Evolutionary conservation across 1,284 basidiomycete species (phyloP).

Genomic region (Pyrrhoderma lamaoense): DNA sequence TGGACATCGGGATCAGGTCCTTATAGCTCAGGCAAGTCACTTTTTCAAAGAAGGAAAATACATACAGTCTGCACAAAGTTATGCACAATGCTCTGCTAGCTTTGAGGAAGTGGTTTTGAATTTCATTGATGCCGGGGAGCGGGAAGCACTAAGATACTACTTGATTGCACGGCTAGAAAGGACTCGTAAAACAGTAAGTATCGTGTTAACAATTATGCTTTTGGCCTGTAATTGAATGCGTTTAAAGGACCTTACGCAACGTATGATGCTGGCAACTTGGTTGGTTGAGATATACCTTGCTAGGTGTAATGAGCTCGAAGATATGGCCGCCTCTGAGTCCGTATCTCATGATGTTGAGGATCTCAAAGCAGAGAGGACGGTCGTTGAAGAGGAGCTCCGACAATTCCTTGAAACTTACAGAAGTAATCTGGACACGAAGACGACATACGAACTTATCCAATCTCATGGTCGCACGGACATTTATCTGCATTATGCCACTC

Average conservation of each 20-base stretch:
- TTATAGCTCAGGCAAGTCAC: slow-evolving; percentile 80
- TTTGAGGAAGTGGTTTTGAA: slow-evolving; percentile 93
- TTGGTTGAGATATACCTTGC: slow-evolving; percentile 95
- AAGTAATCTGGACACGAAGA: slow-evolving; percentile 76
- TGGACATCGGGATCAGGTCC: slow-evolving; percentile 76
- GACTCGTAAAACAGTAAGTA: slow-evolving; percentile 64
- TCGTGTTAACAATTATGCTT: neutral
- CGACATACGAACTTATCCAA: slow-evolving; percentile 88
- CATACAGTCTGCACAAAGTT: slow-evolving; percentile 89
- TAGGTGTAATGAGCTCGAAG: slow-evolving; percentile 95
- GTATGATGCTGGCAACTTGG: slow-evolving; percentile 99
- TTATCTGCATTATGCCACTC: slow-evolving; percentile 83
- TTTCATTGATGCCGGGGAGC: slow-evolving; percentile 85
- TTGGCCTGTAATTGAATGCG: neutral
- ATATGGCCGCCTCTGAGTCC: slow-evolving; percentile 78
- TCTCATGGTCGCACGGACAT: slow-evolving; percentile 91
- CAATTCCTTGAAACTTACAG: slow-evolving; percentile 93
- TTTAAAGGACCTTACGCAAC: slow-evolving; percentile 77
- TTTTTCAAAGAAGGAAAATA: slow-evolving; percentile 78
- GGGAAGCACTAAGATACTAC: slow-evolving; percentile 91
- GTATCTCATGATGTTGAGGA: slow-evolving; percentile 84
- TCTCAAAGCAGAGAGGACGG: slow-evolving; percentile 69
- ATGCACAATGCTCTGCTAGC: slow-evolving; percentile 79
- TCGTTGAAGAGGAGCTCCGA: slow-evolving; percentile 88
- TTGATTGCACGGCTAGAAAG: slow-evolving; percentile 83